A percentile compares a stretch with the other conserved stretches of the same genome.
phyloP scores from a whole-genome alignment of 2,329 filamentous ascomycete genomes.

The Monilinia polystroma region DNA sequence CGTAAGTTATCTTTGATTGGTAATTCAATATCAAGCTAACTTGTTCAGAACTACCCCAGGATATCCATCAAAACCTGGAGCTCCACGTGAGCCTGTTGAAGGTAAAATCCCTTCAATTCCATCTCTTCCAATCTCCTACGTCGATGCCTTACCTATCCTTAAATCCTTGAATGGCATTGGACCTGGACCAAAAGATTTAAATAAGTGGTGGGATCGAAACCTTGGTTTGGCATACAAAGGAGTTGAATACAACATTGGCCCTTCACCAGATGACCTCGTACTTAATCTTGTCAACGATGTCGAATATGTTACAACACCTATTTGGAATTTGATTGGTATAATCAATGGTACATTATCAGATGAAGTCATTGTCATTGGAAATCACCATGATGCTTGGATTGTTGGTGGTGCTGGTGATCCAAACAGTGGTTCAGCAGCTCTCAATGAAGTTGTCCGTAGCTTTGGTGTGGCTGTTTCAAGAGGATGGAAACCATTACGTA shows the following conservation, averaged over 20 bases:
- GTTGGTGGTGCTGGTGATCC: conserved; percentile 81
- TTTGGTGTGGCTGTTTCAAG: conserved; percentile 69
- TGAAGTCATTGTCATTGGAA: conserved; percentile 87
- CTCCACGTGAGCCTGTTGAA: conserved; percentile 68
- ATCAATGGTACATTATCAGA: conserved; percentile 87
- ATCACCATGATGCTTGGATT: conserved; percentile 89
- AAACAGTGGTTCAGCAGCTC: conserved; percentile 75
- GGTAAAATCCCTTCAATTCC: conserved; percentile 78
- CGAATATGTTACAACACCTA: conserved; percentile 74
- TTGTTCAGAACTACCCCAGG: conserved; percentile 78
- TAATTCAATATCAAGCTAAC: conserved; percentile 44
- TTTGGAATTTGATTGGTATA: conserved; percentile 90
- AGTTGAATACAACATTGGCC: conserved; percentile 68
- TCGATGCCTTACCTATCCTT: conserved; percentile 82
- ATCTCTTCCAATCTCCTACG: conserved; percentile 86
- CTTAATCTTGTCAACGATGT: conserved; percentile 77
- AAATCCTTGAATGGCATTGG: conserved; percentile 88
- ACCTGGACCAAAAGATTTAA: conserved; percentile 71
- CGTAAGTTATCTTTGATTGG: conserved; percentile 53
- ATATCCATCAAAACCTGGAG: conserved; percentile 90
- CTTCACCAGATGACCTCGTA: conserved; percentile 64
- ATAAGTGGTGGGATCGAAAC: conserved; percentile 62
- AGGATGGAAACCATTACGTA: conserved; percentile 83
- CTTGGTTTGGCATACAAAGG: conserved; percentile 64
- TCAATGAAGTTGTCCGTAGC: conserved; percentile 75